These are phyloP conservation scores for Urochloa ruziziensis DNA, from an alignment of 176 grass and related monocot genomes.

Conservation along the genomic window DNA sequence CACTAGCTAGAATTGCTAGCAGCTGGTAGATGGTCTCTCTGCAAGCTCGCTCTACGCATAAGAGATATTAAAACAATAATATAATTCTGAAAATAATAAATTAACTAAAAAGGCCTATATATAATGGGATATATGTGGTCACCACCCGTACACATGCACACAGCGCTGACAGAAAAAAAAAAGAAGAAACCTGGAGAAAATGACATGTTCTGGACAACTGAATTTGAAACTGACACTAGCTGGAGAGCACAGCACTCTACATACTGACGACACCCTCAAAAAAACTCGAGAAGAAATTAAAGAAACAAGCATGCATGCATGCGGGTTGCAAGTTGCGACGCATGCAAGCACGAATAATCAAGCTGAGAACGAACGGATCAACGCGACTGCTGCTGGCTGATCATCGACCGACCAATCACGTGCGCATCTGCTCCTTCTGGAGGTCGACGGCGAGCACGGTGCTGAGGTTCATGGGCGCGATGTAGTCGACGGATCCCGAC, in stretches of 20 bases:
- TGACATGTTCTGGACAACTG: not conserved
- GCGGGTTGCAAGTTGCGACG: not conserved
- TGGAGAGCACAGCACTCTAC: not conserved
- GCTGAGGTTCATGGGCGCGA: constrained; percentile 84
- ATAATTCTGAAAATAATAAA: too few species aligned
- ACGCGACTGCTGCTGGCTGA: too few species aligned
- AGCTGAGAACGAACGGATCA: not conserved
- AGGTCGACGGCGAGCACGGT: constrained; percentile 63
- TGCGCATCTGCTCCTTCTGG: not conserved
- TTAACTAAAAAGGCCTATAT: too few species aligned
- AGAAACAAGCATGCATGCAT: not conserved
- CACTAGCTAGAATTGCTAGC: too few species aligned
- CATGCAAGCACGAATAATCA: too few species aligned
- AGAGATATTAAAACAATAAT: too few species aligned
- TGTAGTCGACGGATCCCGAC: constrained; percentile 27
- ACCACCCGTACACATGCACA: not conserved
- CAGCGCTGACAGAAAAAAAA: not conserved
- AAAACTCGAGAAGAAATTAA: not conserved
- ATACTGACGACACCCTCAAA: not conserved
- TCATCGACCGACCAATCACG: not conserved
- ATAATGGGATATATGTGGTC: not conserved
- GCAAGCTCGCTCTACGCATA: too few species aligned
- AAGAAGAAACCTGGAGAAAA: not conserved
- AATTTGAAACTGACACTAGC: not conserved
- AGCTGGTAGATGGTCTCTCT: too few species aligned